Evolutionary conservation across 352 stramenopile species (phyloP).

Genomic region (Phytopythium delawarense): DNA sequence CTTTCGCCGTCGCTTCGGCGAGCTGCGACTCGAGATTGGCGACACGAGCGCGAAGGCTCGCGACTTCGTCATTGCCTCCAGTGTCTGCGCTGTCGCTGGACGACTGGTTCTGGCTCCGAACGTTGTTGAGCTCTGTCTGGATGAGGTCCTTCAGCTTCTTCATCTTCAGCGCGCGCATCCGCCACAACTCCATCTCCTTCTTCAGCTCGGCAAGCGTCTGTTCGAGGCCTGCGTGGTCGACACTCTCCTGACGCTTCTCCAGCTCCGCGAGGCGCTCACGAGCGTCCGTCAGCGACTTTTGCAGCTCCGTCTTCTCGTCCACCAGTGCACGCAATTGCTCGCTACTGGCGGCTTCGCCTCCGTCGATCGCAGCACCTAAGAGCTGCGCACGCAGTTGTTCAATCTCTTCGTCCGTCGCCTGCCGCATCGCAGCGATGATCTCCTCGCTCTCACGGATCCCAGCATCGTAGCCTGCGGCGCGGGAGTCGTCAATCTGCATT

Average conservation of each 20-base stretch:
- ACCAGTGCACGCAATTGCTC: slow-evolving; percentile 14
- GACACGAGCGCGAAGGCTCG: slow-evolving; percentile 28
- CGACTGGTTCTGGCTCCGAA: slow-evolving; percentile 16
- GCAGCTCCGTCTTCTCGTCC: slow-evolving; percentile 25
- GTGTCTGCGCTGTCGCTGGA: not conserved
- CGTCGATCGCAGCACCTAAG: not conserved
- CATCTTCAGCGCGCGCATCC: slow-evolving; percentile 77
- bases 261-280: slow-evolving; percentile 17
- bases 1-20: slow-evolving; percentile 23
- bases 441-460: slow-evolving; percentile 72
- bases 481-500: slow-evolving; percentile 75
- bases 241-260: slow-evolving; percentile 11
- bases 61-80: slow-evolving; percentile 14
- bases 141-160: slow-evolving; percentile 78
- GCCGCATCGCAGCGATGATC: slow-evolving; percentile 57
- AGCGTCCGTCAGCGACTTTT: slow-evolving; percentile 17
- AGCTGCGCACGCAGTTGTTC: slow-evolving; percentile 23
- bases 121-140: slow-evolving; percentile 45
- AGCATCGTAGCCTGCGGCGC: slow-evolving; percentile 62
- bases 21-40: slow-evolving; percentile 32
- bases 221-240: not conserved
- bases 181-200: slow-evolving; percentile 77
- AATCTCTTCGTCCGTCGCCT: slow-evolving; percentile 44
- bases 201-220: slow-evolving; percentile 15
- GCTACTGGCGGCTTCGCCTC: slow-evolving; percentile 1